Conservation (phyloP, 2,329 filamentous ascomycete species). For the Aspergillus sp. region DNA sequence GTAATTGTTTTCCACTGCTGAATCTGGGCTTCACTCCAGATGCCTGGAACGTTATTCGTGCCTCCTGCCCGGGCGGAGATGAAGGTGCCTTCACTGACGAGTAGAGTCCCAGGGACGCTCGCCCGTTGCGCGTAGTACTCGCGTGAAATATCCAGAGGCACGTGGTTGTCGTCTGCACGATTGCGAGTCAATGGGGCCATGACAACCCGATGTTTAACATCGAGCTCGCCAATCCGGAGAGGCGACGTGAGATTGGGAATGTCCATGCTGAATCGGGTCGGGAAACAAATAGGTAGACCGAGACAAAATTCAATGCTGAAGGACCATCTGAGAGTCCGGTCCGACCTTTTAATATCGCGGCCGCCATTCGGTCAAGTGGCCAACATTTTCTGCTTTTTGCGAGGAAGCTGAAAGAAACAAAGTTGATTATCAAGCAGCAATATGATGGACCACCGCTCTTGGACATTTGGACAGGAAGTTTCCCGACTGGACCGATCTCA, state of each 20-base stretch:
- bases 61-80: slow-evolving; percentile 24
- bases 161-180: slow-evolving; percentile 49
- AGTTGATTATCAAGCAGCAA: too few species aligned
- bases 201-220: slow-evolving; percentile 46
- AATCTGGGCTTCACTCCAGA: slow-evolving; percentile 55
- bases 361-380: too few species aligned
- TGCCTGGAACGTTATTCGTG: slow-evolving; percentile 46
- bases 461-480: too few species aligned
- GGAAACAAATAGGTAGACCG: slow-evolving; percentile 3
- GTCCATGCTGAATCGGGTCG: not conserved
- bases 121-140: slow-evolving; percentile 53
- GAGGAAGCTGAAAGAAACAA: too few species aligned
- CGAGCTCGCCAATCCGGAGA: slow-evolving; percentile 37
- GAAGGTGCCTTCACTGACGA: slow-evolving; percentile 59
- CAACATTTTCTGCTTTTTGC: too few species aligned
- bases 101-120: slow-evolving; percentile 52
- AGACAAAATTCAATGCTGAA: too few species aligned
- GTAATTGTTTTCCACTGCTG: slow-evolving; percentile 59
- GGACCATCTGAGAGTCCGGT: too few species aligned
- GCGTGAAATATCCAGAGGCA: slow-evolving; percentile 34
- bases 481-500: too few species aligned
- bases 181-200: slow-evolving; percentile 58
- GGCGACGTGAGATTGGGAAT: slow-evolving; percentile 20
- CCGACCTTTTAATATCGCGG: too few species aligned
- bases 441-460: too few species aligned